Evolutionary conservation across 2,329 filamentous ascomycete genomes (phyloP).

Genomic region (Fusarium phyllophilum): DNA sequence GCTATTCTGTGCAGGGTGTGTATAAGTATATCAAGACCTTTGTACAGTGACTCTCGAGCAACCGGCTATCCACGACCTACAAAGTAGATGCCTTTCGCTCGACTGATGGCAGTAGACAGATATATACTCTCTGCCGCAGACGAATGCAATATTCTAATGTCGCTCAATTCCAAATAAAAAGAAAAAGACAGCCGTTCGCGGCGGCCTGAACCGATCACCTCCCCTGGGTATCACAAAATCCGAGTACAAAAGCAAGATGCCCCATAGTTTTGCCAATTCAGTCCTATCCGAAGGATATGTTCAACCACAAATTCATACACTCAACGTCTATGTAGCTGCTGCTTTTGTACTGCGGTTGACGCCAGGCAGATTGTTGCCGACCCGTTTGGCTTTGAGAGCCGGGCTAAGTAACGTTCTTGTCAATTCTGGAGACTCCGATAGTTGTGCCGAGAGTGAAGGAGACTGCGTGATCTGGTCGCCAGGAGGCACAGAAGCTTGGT

Average conservation of each 20-base stretch:
- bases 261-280: constrained; percentile 39
- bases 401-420: constrained; percentile 51
- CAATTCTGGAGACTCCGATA: constrained; percentile 58
- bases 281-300: constrained; percentile 18
- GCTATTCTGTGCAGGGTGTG: constrained; percentile 30
- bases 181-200: constrained; percentile 35
- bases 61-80: constrained; percentile 22
- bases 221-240: constrained; percentile 54
- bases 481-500: constrained; percentile 26
- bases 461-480: constrained; percentile 41
- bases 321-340: constrained; percentile 45
- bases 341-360: constrained; percentile 50
- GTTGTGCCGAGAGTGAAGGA: constrained; percentile 40
- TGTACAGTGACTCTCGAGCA: constrained; percentile 40
- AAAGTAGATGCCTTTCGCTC: constrained; percentile 30
- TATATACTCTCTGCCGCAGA: constrained; percentile 18
- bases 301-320: constrained; percentile 19
- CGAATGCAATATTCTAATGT: constrained; percentile 26
- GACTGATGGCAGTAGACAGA: constrained; percentile 20
- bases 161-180: constrained; percentile 36
- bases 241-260: constrained; percentile 44
- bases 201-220: constrained; percentile 40
- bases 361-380: constrained; percentile 44
- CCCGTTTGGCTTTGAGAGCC: constrained; percentile 48
- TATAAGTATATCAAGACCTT: constrained; percentile 33